Base-by-base conservation (phyloP, 2,329 filamentous ascomycete genomes). In the Zasmidium angulare region DNA sequence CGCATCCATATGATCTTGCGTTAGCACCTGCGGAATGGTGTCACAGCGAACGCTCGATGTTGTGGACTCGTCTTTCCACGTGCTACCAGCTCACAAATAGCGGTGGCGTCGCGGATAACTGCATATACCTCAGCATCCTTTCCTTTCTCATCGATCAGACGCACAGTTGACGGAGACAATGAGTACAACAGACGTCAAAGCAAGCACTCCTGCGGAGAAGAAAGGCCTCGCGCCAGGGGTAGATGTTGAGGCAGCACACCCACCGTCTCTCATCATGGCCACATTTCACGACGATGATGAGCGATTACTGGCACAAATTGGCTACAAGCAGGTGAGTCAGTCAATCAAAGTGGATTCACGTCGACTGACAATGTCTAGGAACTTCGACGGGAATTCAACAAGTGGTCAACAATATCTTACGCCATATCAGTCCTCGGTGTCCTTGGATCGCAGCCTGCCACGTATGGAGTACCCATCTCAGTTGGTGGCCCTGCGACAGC, bases 371-470 rank as follows among this genome's bases (percentile, higher is more conserved):
- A 22, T 10, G 6, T 19, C 23, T 59, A 87, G 85, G 84, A 87
- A 70, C 69, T 88, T 23, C 78, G 78, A 65, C 79, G 86, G 55
- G 84, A 88, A 65, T 88, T 88, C 68, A 86, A 82, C 40, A 85
- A 83, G 79, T 87, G 84, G 84, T 87, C 84, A 2, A 87, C 85
- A 2, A 77, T 87, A 2, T 87, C 85, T 2, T 88, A 87, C 72
- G 85, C 85, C 23, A 86, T 88, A 61, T 87, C 85, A 11, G 86
- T 88, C 61, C 75, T 87, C 4, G 85, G 85, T 26, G 84, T 88
- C 2, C 71, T 88, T 1, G 85, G 85, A n/a, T 87, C 85, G 0
- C 84, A 87, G 0, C 85, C 85, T 24, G 84, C 85, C 20, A 87
- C 84, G 1, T 86, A 86, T 66, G 83, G 82, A 11, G 79, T 78